These are phyloP conservation scores for Xylariomycetidae sp. DNA, from an alignment of 2,329 filamentous ascomycete genomes.

Conservation along the genomic window DNA sequence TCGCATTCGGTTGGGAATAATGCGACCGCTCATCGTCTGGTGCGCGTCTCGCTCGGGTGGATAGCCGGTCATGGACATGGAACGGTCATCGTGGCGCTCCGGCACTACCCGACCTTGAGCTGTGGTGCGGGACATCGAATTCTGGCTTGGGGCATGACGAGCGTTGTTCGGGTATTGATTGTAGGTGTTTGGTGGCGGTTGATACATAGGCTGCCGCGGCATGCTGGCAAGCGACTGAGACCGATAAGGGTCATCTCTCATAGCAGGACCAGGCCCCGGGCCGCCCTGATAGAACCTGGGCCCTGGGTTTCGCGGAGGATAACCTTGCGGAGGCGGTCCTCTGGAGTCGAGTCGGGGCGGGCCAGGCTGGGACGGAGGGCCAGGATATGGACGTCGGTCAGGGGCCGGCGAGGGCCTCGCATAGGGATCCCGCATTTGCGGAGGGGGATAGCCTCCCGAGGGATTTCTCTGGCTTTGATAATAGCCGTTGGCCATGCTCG, in stretches of 20 bases:
- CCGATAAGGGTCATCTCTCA: conserved; percentile 80
- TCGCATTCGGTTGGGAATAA: conserved; percentile 69
- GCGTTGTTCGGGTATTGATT: conserved; percentile 66
- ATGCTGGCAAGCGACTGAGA: conserved; percentile 86
- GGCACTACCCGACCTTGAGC: conserved; percentile 88
- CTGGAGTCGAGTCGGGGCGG: conserved; percentile 58
- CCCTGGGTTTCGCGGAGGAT: conserved; percentile 38
- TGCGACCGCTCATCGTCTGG: conserved; percentile 88
- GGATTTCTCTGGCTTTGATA: conserved; percentile 47
- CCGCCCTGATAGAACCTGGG: conserved; percentile 58
- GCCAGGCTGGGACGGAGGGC: conserved; percentile 45
- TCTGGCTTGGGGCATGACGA: conserved; percentile 69
- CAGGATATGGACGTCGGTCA: conserved; percentile 63
- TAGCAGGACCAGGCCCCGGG: conserved; percentile 54
- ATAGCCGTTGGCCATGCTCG: conserved; percentile 44
- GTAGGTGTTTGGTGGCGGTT: conserved; percentile 54
- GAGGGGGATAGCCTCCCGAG: conserved; percentile 40
- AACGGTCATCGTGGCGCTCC: conserved; percentile 82
- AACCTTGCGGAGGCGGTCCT: conserved; percentile 41
- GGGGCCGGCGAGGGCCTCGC: conserved; percentile 39
- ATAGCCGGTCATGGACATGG: conserved; percentile 93
- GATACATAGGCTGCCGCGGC: conserved; percentile 67
- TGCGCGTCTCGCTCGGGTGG: conserved; percentile 70
- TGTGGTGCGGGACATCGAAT: conserved; percentile 68
- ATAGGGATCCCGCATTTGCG: conserved; percentile 28